Evolutionary conservation across 1,284 basidiomycete genomes (phyloP).

Genomic region (Stygiomarasmius scandens): DNA sequence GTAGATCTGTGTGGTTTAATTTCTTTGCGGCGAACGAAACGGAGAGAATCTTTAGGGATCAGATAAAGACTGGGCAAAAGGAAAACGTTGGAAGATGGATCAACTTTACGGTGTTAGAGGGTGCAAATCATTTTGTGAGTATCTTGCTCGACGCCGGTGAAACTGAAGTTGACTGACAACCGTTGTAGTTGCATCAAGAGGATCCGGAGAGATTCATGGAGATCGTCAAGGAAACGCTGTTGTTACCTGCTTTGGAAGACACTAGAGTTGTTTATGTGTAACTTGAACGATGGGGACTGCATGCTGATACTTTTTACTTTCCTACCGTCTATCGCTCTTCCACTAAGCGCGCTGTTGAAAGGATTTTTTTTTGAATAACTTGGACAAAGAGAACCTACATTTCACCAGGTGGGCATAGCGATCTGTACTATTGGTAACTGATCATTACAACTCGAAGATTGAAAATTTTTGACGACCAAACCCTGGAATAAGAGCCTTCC

Average conservation of each 20-base stretch:
- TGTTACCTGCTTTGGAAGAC: neutral
- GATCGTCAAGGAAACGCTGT: neutral
- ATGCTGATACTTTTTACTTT: too few species aligned
- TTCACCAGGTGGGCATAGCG: too few species aligned
- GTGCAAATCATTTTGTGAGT: constrained; percentile 15
- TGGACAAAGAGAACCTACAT: too few species aligned
- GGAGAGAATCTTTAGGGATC: neutral
- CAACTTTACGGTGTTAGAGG: constrained; percentile 2
- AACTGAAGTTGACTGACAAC: neutral
- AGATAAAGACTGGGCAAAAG: neutral
- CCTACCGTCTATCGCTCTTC: too few species aligned
- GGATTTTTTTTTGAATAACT: too few species aligned
- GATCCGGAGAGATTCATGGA: neutral
- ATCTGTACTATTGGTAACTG: too few species aligned
- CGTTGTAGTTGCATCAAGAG: neutral
- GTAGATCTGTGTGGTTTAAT: constrained; percentile 4
- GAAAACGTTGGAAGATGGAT: neutral
- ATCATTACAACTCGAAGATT: too few species aligned
- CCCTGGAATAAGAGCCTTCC: too few species aligned
- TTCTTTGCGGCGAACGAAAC: constrained; percentile 7
- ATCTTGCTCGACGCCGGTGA: neutral
- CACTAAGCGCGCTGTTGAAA: too few species aligned
- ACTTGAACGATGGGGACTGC: too few species aligned
- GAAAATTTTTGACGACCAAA: too few species aligned
- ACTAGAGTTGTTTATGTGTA: too few species aligned